Base-by-base conservation (phyloP, 768 basidiomycete genomes). In the Leccinellum luteum region DNA sequence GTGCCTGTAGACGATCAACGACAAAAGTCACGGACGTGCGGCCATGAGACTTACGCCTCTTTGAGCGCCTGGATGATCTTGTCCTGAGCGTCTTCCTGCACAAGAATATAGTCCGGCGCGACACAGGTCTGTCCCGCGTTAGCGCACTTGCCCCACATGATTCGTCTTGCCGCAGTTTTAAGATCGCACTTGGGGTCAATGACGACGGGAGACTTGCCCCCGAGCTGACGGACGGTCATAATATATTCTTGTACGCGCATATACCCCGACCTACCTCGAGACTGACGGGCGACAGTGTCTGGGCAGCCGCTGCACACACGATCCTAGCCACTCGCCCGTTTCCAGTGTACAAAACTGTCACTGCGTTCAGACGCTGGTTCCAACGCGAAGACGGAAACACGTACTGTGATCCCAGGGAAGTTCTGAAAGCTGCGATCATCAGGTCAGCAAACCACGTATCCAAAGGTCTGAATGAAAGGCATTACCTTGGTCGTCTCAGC, bases 41-140 rank as follows among this genome's bases (percentile, higher is more conserved):
- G 30, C 0, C 6, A 14, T 43, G 34, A 38, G 27, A 69, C 79
- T 54, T 62, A 83, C 75, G 71, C 73, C 25, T 75, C 75, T 57
- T 76, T 72, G 27, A 83, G 60, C 7, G 76, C 82, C 15, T 68
- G 69, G 19, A 78, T 56, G 23, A 81, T 58, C 30, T 58, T 64
- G 27, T 78, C 78, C 55, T 80, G 72, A n/a, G 72, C 68, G 7
- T 67, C 67, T 34, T 72, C 69, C 6, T 74, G 76, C 9, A 84
- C 73, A n/a, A 84, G 74, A 21, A 79, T 62, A 59, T 83, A 83
- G 60, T 84, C 82, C 1, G 82, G 82, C 6, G 89, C 84, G 3
- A 87, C 76, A 57, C 91, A 94, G 1, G 84, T 85, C 75, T 92
- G 82, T 2, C 92, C 92, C 0, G 82, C 84, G 62, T 94, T 94